Conservation (phyloP, 129 eudicot genomes). For the Ambrosia artemisiifolia region DNA sequence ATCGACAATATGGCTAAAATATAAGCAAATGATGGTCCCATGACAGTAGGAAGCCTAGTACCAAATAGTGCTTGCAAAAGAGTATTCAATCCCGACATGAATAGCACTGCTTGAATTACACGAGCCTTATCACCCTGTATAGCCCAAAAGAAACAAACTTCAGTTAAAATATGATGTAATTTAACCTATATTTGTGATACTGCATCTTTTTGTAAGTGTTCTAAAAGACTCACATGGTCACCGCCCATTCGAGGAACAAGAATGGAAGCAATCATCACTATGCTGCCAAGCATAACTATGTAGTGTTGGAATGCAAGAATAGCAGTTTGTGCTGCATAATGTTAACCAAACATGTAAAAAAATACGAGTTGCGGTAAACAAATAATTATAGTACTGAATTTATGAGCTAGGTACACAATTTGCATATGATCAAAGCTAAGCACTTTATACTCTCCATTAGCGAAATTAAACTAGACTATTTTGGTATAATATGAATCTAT, state of each 20-base stretch:
- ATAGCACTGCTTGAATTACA: slow-evolving; percentile 72
- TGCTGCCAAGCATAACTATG: slow-evolving; percentile 90
- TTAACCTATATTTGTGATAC: neutral
- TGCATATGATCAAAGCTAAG: slow-evolving; percentile 2
- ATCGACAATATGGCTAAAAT: slow-evolving; percentile 52
- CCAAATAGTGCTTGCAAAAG: slow-evolving; percentile 81
- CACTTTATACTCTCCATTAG: neutral
- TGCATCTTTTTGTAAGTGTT: neutral
- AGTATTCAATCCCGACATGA: slow-evolving; percentile 84
- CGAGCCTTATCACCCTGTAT: slow-evolving; percentile 88
- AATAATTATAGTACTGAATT: neutral
- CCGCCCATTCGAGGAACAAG: slow-evolving; percentile 97
- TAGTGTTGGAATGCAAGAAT: slow-evolving; percentile 86
- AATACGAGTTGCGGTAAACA: neutral
- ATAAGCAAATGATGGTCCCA: slow-evolving; percentile 94
- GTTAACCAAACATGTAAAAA: neutral
- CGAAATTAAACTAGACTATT: neutral
- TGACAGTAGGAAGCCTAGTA: slow-evolving; percentile 80
- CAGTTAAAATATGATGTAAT: neutral
- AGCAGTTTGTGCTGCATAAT: slow-evolving; percentile 62
- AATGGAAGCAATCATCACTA: slow-evolving; percentile 64
- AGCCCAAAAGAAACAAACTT: slow-evolving; percentile 11
- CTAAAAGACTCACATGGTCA: slow-evolving; percentile 41
- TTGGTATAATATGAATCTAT: neutral
- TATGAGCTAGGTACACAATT: neutral